phyloP scores from a whole-genome alignment of 139 green algal genomes.

The Chlorokybus atmophyticus region DNA sequence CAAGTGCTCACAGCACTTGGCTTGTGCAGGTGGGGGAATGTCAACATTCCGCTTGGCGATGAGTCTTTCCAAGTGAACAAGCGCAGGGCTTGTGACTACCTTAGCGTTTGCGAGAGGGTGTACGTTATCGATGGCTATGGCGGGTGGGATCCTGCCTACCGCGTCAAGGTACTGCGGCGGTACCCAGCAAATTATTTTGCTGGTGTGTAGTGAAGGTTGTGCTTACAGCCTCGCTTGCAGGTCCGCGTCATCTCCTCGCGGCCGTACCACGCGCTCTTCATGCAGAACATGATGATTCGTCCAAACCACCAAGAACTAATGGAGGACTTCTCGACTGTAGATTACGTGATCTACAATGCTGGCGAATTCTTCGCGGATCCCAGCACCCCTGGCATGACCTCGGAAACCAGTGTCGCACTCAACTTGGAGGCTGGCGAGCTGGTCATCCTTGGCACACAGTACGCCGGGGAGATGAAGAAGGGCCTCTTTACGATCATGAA shows the following conservation, averaged over 20 bases:
- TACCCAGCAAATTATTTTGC: not conserved
- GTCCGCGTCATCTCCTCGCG: constrained; percentile 50
- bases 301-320: constrained; percentile 58
- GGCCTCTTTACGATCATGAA: constrained; percentile 70
- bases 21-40: too few species aligned
- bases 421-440: constrained; percentile 49
- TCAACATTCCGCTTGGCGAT: not conserved
- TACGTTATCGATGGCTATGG: not conserved
- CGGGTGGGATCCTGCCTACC: not conserved
- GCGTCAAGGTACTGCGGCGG: not conserved
- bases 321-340: constrained; percentile 47
- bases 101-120: not conserved
- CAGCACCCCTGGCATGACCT: constrained; percentile 73
- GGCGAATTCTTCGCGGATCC: constrained; percentile 67
- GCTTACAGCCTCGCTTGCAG: not conserved
- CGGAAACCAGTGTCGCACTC: constrained; percentile 69
- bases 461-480: constrained; percentile 81
- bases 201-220: not conserved
- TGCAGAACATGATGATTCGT: constrained; percentile 94
- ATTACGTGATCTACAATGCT: constrained; percentile 90
- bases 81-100: not conserved
- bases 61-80: not conserved
- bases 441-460: constrained; percentile 66
- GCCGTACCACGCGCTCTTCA: constrained; percentile 92
- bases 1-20: too few species aligned